Evolutionary conservation across 2,329 filamentous ascomycete genomes (phyloP).

Genomic region (Hypoxylon sp.): DNA sequence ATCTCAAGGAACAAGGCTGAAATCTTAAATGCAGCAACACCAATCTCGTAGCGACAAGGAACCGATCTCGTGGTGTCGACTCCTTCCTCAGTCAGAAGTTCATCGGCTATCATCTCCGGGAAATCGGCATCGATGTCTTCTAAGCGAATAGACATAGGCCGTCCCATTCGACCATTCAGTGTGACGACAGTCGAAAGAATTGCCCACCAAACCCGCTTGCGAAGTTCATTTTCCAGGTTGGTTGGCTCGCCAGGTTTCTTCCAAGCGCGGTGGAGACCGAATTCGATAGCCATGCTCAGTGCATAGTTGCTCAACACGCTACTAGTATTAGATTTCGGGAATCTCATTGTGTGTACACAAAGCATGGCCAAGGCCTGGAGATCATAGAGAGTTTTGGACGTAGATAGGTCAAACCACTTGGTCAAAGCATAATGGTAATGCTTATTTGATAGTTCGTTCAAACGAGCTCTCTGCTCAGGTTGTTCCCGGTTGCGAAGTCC

Average conservation of each 20-base stretch:
- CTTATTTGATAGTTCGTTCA: slow-evolving; percentile 77
- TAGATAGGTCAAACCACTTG: slow-evolving; percentile 75
- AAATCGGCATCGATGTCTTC: slow-evolving; percentile 86
- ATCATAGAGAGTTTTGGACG: slow-evolving; percentile 73
- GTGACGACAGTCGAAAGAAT: slow-evolving; percentile 76
- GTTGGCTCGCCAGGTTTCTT: slow-evolving; percentile 64
- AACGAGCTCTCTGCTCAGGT: slow-evolving; percentile 65
- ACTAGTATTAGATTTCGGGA: slow-evolving; percentile 83
- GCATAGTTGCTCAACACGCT: slow-evolving; percentile 77
- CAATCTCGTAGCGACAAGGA: slow-evolving; percentile 78
- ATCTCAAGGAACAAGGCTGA: slow-evolving; percentile 79
- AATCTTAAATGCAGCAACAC: slow-evolving; percentile 75
- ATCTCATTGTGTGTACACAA: slow-evolving; percentile 79
- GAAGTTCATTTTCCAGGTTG: slow-evolving; percentile 78
- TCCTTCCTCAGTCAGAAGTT: slow-evolving; percentile 75
- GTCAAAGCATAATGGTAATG: slow-evolving; percentile 84
- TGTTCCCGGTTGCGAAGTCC: slow-evolving; percentile 77
- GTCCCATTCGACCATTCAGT: slow-evolving; percentile 81
- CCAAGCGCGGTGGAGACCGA: slow-evolving; percentile 80
- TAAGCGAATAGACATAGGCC: slow-evolving; percentile 80
- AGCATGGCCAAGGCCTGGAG: slow-evolving; percentile 82
- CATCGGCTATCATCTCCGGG: slow-evolving; percentile 79
- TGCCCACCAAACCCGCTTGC: slow-evolving; percentile 84
- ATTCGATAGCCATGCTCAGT: slow-evolving; percentile 78
- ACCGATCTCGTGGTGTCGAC: slow-evolving; percentile 68